Base-by-base conservation (phyloP, 148 eudicot genomes). In the Camellia granthamiana region DNA sequence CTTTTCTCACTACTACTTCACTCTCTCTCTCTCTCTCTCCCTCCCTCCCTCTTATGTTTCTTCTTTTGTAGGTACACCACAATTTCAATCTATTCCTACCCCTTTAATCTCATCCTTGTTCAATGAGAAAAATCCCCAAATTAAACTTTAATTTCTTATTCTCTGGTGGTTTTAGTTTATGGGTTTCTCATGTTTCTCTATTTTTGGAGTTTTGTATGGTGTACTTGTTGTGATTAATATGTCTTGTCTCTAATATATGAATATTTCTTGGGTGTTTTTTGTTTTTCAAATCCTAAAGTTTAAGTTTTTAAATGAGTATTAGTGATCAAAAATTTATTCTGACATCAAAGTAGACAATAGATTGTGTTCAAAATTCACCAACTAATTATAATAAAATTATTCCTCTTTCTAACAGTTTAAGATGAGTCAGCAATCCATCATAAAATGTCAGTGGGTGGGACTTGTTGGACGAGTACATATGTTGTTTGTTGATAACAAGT, bases 21-120 rank as follows among this genome's bases (percentile, higher is more conserved):
- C 75, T 83, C 6, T 81, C 86, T 44, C 65, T 84, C 59, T 85
- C 78, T 84, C 6, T 81, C 86, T 44, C 65, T 84, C 59, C 83
- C 88, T 21, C 78, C 84, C 38, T 30, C 38, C 38, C 38, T 30
- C 38, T 30, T 30, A 1, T 5, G 18, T 78, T 44, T 85, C 90
- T 63, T 59, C 86, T 0, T 88, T 85, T 58, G 70, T 86, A 79
- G 90, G 90, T 88, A 42, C 3, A 43, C 65, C 55, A 2, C 21
- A 54, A 21, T 65, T 64, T 52, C 23, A 63, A 13, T 63, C 12
- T 74, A 44, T 65, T 63, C 13, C 65, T n/a, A 13, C 30, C 72
- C 66, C 19, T n/a, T 72, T 21, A 14, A 30, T 18, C 70, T 51
- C 9, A 5, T 69, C 11, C 1, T 41, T 70, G 47, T 73, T 21